Evolutionary conservation across 345 rosid species (phyloP).

Genomic region (Erysimum cheiranthoides): DNA sequence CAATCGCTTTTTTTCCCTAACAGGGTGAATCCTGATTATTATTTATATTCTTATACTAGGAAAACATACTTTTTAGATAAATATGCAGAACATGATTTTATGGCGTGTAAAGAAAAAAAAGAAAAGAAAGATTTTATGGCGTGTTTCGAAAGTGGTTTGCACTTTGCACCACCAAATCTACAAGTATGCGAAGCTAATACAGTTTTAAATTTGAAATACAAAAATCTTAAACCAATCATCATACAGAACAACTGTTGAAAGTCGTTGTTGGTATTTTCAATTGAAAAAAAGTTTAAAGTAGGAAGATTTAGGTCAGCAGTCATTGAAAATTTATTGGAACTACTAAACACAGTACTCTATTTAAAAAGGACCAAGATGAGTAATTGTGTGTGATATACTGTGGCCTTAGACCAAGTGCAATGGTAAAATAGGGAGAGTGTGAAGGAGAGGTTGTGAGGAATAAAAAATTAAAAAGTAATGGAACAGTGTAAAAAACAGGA

Average conservation of each 20-base stretch:
- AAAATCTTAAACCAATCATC: neutral
- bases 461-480: too few relatives aligned
- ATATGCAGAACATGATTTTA: neutral
- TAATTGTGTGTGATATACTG: neutral
- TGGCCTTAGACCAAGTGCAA: neutral
- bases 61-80: neutral
- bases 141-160: neutral
- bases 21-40: neutral
- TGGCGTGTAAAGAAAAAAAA: too few relatives aligned
- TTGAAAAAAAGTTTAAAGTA: slow-evolving; percentile 18
- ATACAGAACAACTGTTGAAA: neutral
- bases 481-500: too few relatives aligned
- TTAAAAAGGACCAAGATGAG: neutral
- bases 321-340: neutral
- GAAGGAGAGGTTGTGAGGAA: too few relatives aligned
- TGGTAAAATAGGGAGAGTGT: too few relatives aligned
- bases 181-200: neutral
- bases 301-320: slow-evolving; percentile 25
- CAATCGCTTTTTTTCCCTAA: too few relatives aligned
- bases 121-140: neutral
- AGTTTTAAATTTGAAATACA: neutral
- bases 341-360: neutral
- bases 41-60: neutral
- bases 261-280: slow-evolving; percentile 8
- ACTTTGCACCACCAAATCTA: slow-evolving; percentile 1